Percentiles rank a stretch among this genome's conserved stretches.
These are phyloP conservation scores for Acanthamoeba sp. DNA, from an alignment of 208 protist genomes.

Conservation along the genomic window DNA sequence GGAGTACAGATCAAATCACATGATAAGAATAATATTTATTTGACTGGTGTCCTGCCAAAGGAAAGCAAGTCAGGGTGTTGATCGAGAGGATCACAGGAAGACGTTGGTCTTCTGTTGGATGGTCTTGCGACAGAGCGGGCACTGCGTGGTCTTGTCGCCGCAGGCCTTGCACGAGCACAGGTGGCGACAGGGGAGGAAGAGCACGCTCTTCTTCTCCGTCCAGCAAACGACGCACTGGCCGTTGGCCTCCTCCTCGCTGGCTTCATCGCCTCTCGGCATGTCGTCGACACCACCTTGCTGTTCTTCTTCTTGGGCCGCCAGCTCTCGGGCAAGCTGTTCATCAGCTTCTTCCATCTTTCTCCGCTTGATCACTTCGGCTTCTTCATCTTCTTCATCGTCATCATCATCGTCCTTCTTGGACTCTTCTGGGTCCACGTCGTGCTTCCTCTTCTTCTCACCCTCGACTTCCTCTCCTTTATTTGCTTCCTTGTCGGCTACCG, in stretches of 20 bases:
- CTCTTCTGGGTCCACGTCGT: neutral
- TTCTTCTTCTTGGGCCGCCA: neutral
- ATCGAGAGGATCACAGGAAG: slow-evolving; percentile 4
- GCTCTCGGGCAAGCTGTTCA: neutral
- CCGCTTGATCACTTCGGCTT: neutral
- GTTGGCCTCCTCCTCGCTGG: neutral
- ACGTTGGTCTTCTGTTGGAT: slow-evolving; percentile 26
- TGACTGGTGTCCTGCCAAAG: no score
- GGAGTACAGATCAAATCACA: no score
- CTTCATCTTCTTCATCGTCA: neutral
- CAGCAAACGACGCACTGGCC: slow-evolving; percentile 52
- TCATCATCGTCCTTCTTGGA: neutral
- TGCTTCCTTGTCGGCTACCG: neutral
- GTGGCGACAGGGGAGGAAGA: slow-evolving; percentile 52
- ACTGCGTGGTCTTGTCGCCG: slow-evolving; percentile 34
- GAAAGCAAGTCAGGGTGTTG: no score
- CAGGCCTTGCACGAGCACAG: slow-evolving; percentile 63
- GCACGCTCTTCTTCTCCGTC: slow-evolving; percentile 54
- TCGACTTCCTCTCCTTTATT: neutral
- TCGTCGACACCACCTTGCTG: neutral
- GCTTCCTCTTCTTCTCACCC: neutral
- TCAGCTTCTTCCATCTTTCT: slow-evolving; percentile 18
- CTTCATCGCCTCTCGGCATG: neutral
- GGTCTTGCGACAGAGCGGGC: slow-evolving; percentile 42
- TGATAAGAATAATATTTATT: neutral